phyloP scores from a whole-genome alignment of 2,329 filamentous ascomycete species.

The Pseudopyricularia javanii region DNA sequence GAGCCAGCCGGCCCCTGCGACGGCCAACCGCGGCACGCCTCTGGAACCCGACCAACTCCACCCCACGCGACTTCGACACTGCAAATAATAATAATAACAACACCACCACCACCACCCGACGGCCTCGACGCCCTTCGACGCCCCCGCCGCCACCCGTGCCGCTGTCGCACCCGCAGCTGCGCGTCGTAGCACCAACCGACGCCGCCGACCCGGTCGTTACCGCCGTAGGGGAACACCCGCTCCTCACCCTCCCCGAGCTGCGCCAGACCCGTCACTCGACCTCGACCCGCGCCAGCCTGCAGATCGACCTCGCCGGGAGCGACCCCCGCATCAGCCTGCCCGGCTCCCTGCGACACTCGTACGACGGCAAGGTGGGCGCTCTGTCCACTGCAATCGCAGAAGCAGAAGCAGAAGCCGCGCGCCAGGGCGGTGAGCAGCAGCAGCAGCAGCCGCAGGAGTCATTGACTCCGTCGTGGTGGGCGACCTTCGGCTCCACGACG shows the following conservation, averaged over 20 bases:
- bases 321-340: slow-evolving; percentile 41
- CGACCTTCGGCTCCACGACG: neutral
- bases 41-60: slow-evolving; percentile 51
- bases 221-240: slow-evolving; percentile 33
- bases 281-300: slow-evolving; percentile 34
- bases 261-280: slow-evolving; percentile 29
- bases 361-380: slow-evolving; percentile 32
- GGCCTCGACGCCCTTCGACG: slow-evolving; percentile 9
- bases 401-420: slow-evolving; percentile 8
- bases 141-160: slow-evolving; percentile 40
- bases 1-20: slow-evolving; percentile 14
- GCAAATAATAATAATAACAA: slow-evolving; percentile 2
- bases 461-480: neutral
- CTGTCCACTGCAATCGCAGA: slow-evolving; percentile 8
- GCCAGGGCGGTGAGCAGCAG: neutral
- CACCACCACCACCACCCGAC: neutral
- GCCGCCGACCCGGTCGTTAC: slow-evolving; percentile 22
- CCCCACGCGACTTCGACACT: slow-evolving; percentile 27
- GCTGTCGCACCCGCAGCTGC: slow-evolving; percentile 30
- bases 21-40: slow-evolving; percentile 36
- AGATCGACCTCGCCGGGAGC: slow-evolving; percentile 32
- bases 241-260: slow-evolving; percentile 38
- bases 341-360: slow-evolving; percentile 38
- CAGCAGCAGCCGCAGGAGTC: neutral
- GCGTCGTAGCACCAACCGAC: slow-evolving; percentile 17